Evolutionary conservation across 164 flowering plant species (phyloP).

Genomic region (Magnolia officinalis): DNA sequence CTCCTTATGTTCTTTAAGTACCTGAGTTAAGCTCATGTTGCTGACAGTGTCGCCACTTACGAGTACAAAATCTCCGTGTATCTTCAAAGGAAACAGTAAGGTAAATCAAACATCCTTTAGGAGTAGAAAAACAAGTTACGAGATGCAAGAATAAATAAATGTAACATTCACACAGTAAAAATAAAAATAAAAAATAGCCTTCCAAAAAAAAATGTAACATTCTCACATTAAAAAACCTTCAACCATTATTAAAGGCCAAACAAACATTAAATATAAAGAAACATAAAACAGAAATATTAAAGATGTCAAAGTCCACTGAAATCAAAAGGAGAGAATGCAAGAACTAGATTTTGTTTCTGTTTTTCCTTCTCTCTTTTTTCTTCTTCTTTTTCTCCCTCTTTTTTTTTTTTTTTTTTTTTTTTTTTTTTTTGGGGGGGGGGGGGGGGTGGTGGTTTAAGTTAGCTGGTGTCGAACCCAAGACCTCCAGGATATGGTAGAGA

Average conservation of each 20-base stretch:
- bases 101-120: not conserved
- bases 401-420: too few species aligned
- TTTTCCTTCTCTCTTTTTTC: not conserved
- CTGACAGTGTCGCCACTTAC: constrained; percentile 93
- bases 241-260: too few species aligned
- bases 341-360: not conserved
- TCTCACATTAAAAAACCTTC: not conserved
- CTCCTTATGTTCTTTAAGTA: constrained; percentile 81
- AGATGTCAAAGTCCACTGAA: not conserved
- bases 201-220: not conserved
- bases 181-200: not conserved
- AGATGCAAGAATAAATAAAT: not conserved
- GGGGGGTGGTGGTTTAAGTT: too few species aligned
- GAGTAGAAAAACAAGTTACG: not conserved
- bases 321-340: not conserved
- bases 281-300: not conserved
- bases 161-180: not conserved
- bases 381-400: not conserved
- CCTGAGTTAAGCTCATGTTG: constrained; percentile 82
- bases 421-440: too few species aligned
- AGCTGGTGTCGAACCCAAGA: too few species aligned
- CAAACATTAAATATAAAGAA: not conserved
- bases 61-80: constrained; percentile 87
- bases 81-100: constrained; percentile 36
- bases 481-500: not conserved